These are phyloP conservation scores for Taiwanofungus camphoratus DNA, from an alignment of 1,284 basidiomycete genomes.

Conservation along the genomic window DNA sequence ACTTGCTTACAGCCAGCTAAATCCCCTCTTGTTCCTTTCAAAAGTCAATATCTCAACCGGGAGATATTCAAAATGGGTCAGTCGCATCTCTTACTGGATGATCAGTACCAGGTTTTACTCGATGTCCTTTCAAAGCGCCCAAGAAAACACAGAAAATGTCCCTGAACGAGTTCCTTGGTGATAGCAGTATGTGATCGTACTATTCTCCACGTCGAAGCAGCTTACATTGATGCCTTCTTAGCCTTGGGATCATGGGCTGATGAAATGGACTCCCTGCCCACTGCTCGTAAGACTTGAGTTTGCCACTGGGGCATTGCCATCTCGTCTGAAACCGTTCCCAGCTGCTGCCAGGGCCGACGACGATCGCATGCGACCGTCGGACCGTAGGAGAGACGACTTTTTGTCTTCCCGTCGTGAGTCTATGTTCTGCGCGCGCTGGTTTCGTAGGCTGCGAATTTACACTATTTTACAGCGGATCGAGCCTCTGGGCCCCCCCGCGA, in stretches of 20 bases:
- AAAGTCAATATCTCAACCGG: slow-evolving; percentile 1
- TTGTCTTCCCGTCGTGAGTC: slow-evolving; percentile 52
- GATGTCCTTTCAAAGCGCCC: slow-evolving; percentile 44
- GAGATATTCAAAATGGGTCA: slow-evolving; percentile 28
- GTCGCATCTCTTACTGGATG: slow-evolving; percentile 9
- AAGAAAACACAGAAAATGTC: slow-evolving; percentile 92
- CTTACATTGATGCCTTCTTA: slow-evolving; percentile 26
- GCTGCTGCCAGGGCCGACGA: slow-evolving; percentile 61
- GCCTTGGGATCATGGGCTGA: slow-evolving; percentile 94
- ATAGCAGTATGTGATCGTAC: slow-evolving; percentile 51
- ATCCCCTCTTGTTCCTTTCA: slow-evolving; percentile 2
- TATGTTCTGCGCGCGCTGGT: background rate
- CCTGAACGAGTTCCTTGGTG: slow-evolving; percentile 84
- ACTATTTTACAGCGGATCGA: slow-evolving; percentile 50
- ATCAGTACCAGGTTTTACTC: background rate
- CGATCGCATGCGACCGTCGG: slow-evolving; percentile 41
- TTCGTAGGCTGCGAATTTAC: slow-evolving; percentile 9
- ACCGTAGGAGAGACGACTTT: slow-evolving; percentile 59
- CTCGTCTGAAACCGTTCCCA: slow-evolving; percentile 26
- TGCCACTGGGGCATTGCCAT: slow-evolving; percentile 6
- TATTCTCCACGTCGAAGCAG: background rate
- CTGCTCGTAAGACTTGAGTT: slow-evolving; percentile 65
- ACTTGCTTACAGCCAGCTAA: slow-evolving; percentile 9
- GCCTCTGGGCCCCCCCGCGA: slow-evolving; percentile 60
- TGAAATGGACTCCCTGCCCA: slow-evolving; percentile 87